Conservation (phyloP, 2,329 filamentous ascomycete genomes). For the Fusarium sp. region DNA sequence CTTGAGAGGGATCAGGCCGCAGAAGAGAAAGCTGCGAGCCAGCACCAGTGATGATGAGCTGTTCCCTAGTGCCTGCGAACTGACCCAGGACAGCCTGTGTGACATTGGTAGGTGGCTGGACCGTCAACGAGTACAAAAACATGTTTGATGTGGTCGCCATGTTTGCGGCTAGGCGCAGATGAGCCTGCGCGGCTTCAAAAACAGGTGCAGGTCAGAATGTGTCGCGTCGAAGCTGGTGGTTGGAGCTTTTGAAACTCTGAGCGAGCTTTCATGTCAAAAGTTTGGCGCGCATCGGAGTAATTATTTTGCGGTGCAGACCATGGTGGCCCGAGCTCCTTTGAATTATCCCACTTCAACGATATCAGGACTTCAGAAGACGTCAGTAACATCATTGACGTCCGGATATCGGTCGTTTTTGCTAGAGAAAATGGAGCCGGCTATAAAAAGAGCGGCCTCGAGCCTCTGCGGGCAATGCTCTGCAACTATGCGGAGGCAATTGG, state of each 20-base stretch:
- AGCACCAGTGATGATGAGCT: conserved; percentile 94
- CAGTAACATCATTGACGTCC: conserved; percentile 20
- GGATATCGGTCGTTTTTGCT: conserved; percentile 10
- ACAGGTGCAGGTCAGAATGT: conserved; percentile 44
- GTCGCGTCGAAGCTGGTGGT: conserved; percentile 43
- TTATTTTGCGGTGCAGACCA: conserved; percentile 49
- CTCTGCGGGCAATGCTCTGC: conserved; percentile 56
- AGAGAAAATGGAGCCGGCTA: conserved; percentile 53
- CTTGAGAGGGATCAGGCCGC: conserved; percentile 84
- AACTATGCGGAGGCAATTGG: conserved; percentile 49
- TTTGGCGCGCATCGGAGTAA: conserved; percentile 50
- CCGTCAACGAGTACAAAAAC: conserved; percentile 97
- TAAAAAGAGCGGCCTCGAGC: conserved; percentile 54
- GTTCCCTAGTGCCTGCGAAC: conserved; percentile 95
- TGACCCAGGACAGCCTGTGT: conserved; percentile 93
- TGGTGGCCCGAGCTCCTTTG: conserved; percentile 48
- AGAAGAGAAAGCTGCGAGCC: conserved; percentile 90
- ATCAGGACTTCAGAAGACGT: conserved; percentile 31
- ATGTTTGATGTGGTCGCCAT: conserved; percentile 99
- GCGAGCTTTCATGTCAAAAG: conserved; percentile 49
- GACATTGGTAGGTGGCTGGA: conserved; percentile 90
- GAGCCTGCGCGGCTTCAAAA: conserved; percentile 60
- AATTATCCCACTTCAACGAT: conserved; percentile 45
- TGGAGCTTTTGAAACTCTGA: conserved; percentile 36
- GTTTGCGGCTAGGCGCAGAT: conserved; percentile 61